Evolutionary conservation across 2,329 filamentous ascomycete species (phyloP).

Genomic region (Aspergillus aculeatinus): DNA sequence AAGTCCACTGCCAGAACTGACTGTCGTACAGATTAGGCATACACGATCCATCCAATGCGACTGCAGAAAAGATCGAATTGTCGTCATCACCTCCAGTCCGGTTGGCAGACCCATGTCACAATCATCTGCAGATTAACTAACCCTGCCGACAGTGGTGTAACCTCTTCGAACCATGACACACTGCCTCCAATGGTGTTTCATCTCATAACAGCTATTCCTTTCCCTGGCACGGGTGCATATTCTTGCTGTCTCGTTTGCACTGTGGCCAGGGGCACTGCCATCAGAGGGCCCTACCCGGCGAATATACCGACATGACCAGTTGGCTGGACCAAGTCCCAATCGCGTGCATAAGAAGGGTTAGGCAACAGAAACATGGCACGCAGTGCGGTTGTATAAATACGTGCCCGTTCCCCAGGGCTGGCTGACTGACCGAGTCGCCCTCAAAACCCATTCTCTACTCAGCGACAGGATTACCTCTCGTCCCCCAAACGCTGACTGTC

Average conservation of each 20-base stretch:
- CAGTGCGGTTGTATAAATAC: neutral
- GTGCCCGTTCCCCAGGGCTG: neutral
- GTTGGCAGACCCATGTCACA: neutral
- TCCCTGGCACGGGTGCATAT: neutral
- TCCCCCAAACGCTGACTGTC: neutral
- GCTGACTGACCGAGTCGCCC: neutral
- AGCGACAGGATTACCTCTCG: too few relatives aligned
- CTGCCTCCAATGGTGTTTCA: neutral
- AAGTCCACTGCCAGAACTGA: neutral
- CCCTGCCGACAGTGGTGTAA: neutral
- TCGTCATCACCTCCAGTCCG: neutral
- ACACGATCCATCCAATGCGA: neutral
- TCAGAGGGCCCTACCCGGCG: neutral
- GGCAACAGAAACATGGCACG: neutral
- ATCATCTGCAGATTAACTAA: neutral
- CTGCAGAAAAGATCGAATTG: neutral
- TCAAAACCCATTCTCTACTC: too few relatives aligned
- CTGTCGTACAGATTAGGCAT: neutral
- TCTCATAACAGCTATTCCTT: neutral
- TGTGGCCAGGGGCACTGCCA: neutral
- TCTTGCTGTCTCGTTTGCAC: neutral
- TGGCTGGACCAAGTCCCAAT: neutral
- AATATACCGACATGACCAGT: neutral
- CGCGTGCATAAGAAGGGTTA: neutral
- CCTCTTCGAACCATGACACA: neutral